phyloP scores from a whole-genome alignment of 2,329 filamentous ascomycete species.

The Penicillium frequentans region DNA sequence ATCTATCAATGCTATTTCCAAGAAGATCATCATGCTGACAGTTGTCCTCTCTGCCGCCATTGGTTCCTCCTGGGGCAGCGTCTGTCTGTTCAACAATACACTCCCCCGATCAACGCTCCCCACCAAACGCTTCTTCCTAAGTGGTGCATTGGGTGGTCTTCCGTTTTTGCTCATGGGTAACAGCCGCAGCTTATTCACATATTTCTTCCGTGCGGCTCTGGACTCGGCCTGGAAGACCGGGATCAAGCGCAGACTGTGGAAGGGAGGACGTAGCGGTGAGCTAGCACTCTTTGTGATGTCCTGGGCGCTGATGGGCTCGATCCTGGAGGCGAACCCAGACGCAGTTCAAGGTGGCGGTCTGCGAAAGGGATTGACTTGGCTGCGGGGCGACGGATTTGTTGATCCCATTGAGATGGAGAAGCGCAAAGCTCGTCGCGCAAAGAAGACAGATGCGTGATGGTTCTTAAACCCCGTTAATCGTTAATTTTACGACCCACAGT shows the following conservation, averaged over 20 bases:
- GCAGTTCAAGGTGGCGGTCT: slow-evolving; percentile 67
- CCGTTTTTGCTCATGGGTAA: slow-evolving; percentile 69
- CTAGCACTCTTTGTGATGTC: slow-evolving; percentile 74
- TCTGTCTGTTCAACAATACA: slow-evolving; percentile 83
- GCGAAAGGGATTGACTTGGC: slow-evolving; percentile 71
- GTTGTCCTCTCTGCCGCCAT: slow-evolving; percentile 80
- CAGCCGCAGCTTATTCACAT: slow-evolving; percentile 68
- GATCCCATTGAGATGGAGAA: slow-evolving; percentile 61
- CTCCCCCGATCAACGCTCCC: slow-evolving; percentile 74
- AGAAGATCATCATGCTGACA: slow-evolving; percentile 70
- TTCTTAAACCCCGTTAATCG: neutral
- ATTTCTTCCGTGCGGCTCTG: slow-evolving; percentile 73
- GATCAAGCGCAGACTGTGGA: slow-evolving; percentile 88
- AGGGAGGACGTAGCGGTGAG: slow-evolving; percentile 77
- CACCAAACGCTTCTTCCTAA: slow-evolving; percentile 85
- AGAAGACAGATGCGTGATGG: slow-evolving; percentile 19
- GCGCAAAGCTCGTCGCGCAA: slow-evolving; percentile 30
- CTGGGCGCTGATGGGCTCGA: slow-evolving; percentile 72
- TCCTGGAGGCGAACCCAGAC: slow-evolving; percentile 70
- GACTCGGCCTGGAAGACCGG: slow-evolving; percentile 90
- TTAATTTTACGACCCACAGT: no score
- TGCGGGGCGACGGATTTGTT: slow-evolving; percentile 72
- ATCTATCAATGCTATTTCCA: slow-evolving; percentile 65
- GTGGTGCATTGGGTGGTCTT: slow-evolving; percentile 79
- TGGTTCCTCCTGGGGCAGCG: slow-evolving; percentile 80